Percentiles rank a stretch among this genome's conserved stretches.
Conservation (phyloP, 257 asterid species). For the Przewalskia tangutica region DNA sequence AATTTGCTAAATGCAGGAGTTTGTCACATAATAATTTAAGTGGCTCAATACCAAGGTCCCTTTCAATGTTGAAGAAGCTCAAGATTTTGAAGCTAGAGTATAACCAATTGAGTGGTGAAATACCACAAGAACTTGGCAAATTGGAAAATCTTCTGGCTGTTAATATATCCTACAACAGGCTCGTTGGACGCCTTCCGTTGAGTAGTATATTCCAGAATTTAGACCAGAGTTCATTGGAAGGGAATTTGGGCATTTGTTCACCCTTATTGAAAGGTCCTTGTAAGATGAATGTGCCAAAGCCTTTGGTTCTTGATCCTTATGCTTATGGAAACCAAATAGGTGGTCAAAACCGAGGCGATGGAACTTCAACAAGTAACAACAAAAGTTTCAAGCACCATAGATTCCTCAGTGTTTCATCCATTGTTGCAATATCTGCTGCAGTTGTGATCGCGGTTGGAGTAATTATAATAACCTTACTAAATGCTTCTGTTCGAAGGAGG, state of each 20-base stretch:
- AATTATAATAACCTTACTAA: constrained; percentile 46
- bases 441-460: constrained; percentile 61
- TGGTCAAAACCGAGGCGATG: constrained; percentile 10
- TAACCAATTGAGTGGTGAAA: constrained; percentile 79
- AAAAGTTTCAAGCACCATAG: constrained; percentile 27
- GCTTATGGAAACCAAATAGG: constrained; percentile 55
- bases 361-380: constrained; percentile 4
- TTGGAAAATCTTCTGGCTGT: constrained; percentile 77
- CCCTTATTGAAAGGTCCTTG: constrained; percentile 80
- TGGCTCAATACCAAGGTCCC: constrained; percentile 62
- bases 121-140: constrained; percentile 64
- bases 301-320: constrained; percentile 78
- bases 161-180: constrained; percentile 69
- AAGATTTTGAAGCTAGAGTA: constrained; percentile 74
- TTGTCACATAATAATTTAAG: constrained; percentile 67
- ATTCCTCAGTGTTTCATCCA: constrained; percentile 71
- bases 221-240: constrained; percentile 64
- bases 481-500: constrained; percentile 61
- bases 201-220: constrained; percentile 63
- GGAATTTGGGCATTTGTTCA: constrained; percentile 82
- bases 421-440: constrained; percentile 82
- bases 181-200: constrained; percentile 67
- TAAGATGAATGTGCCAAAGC: constrained; percentile 70
- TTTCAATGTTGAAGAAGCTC: constrained; percentile 60
- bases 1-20: constrained; percentile 48